Conservation (phyloP, 1,284 basidiomycete species). For the Sphagnurus paluster region DNA sequence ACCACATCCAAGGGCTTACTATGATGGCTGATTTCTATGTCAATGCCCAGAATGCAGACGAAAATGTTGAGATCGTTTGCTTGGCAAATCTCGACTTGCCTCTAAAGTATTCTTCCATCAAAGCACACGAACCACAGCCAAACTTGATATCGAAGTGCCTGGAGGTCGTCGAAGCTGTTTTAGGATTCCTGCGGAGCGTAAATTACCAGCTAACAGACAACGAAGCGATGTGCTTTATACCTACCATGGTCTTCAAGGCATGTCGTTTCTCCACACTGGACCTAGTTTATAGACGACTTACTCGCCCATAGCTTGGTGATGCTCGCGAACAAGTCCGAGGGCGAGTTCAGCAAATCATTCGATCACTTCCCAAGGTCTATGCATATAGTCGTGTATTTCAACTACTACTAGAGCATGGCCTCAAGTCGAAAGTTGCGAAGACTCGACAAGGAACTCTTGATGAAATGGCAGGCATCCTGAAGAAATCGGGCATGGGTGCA, state of each 20-base stretch:
- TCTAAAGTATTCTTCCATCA: constrained; percentile 92
- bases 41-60: constrained; percentile 56
- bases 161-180: constrained; percentile 82
- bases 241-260: constrained; percentile 91
- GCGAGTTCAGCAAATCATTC: constrained; percentile 73
- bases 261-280: constrained; percentile 21
- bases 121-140: constrained; percentile 91
- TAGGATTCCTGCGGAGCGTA: constrained; percentile 70
- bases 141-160: constrained; percentile 89
- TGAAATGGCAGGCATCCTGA: constrained; percentile 77
- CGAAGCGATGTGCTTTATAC: constrained; percentile 88
- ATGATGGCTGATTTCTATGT: constrained; percentile 78
- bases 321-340: constrained; percentile 73
- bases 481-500: constrained; percentile 81
- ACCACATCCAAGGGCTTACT: constrained; percentile 80
- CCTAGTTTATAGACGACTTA: constrained; percentile 4
- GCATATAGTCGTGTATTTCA: constrained; percentile 91
- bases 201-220: constrained; percentile 86
- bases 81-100: constrained; percentile 91
- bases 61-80: constrained; percentile 66
- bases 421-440: constrained; percentile 88
- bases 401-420: constrained; percentile 81
- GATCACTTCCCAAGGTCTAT: constrained; percentile 76
- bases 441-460: constrained; percentile 85
- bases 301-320: constrained; percentile 66